These are phyloP conservation scores for Saccharomycopsis javanensis DNA, from an alignment of 805 yeast genomes.

Conservation along the genomic window DNA sequence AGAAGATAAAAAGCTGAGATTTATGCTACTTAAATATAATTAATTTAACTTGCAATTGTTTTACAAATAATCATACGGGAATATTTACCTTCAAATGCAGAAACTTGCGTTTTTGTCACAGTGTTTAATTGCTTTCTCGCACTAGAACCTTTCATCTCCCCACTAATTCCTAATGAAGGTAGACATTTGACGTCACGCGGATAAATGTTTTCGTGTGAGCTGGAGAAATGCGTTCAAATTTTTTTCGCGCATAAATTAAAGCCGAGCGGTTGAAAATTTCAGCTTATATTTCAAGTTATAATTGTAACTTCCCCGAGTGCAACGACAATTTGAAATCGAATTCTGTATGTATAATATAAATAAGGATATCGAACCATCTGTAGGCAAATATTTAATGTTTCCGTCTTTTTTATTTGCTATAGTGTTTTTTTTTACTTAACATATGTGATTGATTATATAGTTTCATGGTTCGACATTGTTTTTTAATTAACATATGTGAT, in stretches of 20 bases:
- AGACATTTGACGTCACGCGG: slow-evolving; percentile 1
- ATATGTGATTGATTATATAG: too few species aligned
- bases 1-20: background rate
- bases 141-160: background rate
- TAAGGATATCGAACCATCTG: too few species aligned
- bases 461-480: too few species aligned
- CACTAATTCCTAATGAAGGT: background rate
- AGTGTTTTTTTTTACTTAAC: too few species aligned
- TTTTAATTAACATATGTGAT: too few species aligned
- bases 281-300: background rate
- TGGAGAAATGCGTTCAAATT: background rate
- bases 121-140: background rate
- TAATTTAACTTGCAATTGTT: too few species aligned
- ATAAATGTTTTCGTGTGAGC: background rate
- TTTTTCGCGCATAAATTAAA: background rate
- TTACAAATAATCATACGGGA: background rate
- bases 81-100: background rate
- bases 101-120: background rate
- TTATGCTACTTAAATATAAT: too few species aligned
- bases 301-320: background rate
- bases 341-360: too few species aligned
- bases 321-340: too few species aligned
- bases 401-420: too few species aligned
- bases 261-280: background rate
- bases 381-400: too few species aligned